phyloP scores from a whole-genome alignment of 129 eudicot species.

The Pseudognaphalium luteoalbum region DNA sequence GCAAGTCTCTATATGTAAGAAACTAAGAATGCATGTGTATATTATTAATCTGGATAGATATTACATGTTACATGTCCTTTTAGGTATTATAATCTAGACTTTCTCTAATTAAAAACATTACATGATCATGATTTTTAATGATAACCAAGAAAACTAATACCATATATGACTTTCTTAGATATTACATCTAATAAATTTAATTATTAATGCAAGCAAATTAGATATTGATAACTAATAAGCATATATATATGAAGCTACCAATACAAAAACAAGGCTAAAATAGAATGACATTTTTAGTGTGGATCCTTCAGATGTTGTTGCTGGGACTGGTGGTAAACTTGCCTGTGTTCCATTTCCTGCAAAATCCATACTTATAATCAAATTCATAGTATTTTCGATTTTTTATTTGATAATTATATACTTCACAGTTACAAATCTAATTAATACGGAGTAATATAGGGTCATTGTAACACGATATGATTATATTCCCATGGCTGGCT shows the following conservation, averaged over 20 bases:
- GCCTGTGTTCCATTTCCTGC: slow-evolving; percentile 27
- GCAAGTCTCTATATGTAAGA: too few species aligned
- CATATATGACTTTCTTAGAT: not conserved
- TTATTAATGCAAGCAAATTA: not conserved
- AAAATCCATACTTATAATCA: not conserved
- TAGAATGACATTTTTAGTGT: slow-evolving; percentile 3
- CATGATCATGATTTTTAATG: not conserved
- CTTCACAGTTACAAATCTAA: not conserved
- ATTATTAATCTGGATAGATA: not conserved
- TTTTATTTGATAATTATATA: not conserved
- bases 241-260: slow-evolving; percentile 18
- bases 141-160: not conserved
- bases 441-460: not conserved
- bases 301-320: slow-evolving; percentile 29
- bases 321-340: not conserved
- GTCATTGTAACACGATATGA: not conserved
- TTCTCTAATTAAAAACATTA: not conserved
- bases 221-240: slow-evolving; percentile 12
- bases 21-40: not conserved
- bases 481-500: not conserved
- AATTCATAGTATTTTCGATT: not conserved
- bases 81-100: not conserved
- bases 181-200: not conserved
- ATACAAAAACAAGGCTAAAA: slow-evolving; percentile 7
- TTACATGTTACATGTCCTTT: not conserved